Evolutionary conservation across 768 basidiomycete genomes (phyloP), one percentile per base, ranked within the genome.

Genomic region (Phylloporus sp.): DNA sequence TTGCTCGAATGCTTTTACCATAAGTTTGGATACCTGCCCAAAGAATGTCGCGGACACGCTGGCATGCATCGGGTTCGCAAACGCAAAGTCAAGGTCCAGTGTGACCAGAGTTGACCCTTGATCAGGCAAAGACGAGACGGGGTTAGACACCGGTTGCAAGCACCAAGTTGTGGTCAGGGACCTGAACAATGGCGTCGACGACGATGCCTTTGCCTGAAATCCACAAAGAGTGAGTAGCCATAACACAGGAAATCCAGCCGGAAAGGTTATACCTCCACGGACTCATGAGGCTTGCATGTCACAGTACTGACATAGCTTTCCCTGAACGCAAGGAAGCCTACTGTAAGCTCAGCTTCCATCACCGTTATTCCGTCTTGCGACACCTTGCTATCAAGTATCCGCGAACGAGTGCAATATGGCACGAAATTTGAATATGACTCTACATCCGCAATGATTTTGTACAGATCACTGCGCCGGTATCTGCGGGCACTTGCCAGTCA

Each of bases 1-100:
- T 56, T 86, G 77, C 71, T 97, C 94, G 60, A 99, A 99, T 1
- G 95, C 94, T 47, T 85, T 73, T 22, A 97, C 85, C 92, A 97
- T 97, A 70, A 86, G 77, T 58, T 81, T 81, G 4, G 90, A 89
- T 5, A 97, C 85, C 64, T 88, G 84, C 9, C 88, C 88, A 64
- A 97, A 91, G 66, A 97, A 93, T 4, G 84, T 73, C 20, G 85
- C 78, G 5, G 91, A 89, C n/a, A 95, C 77, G 5, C 83, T 79
- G 3, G 91, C 87, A 64, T 97, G 86, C 27, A 95, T 59, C 0
- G 93, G 94, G 62, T 84, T 94, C 41, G 88, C 79, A 65, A 98
- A 98, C 23, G 88, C 81, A 68, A 88, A 99, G 1, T 79, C 78
- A 31, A 99, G 76, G 56, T 95, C 88, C 48, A 97, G 79, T 13